Conservation (phyloP, 495 filamentous ascomycete species). For the Elaphomyces granulatus region DNA sequence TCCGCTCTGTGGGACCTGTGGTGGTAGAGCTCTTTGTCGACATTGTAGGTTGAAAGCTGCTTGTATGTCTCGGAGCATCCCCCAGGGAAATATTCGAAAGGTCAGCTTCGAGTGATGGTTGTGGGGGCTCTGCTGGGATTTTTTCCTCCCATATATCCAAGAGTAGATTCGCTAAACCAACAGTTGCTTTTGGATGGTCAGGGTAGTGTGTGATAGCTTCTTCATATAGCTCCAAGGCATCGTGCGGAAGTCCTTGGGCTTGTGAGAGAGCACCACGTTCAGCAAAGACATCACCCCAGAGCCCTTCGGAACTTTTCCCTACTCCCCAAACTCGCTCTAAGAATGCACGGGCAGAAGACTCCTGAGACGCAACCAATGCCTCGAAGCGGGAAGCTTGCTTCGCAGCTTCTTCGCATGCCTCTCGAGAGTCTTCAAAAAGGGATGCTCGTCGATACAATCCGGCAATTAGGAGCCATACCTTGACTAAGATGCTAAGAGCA, state of each 20-base stretch:
- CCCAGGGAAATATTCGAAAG: conserved; percentile 16
- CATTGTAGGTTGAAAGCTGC: background rate
- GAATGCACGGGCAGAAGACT: conserved; percentile 37
- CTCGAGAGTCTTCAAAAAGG: conserved; percentile 60
- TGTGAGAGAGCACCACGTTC: conserved; percentile 60
- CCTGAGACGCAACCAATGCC: conserved; percentile 25
- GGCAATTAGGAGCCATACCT: conserved; percentile 79
- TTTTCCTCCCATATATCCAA: conserved; percentile 70
- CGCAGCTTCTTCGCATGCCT: conserved; percentile 67
- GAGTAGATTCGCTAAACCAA: conserved; percentile 69
- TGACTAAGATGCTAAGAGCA: conserved; percentile 48
- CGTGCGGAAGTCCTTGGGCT: conserved; percentile 44
- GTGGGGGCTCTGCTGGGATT: conserved; percentile 28
- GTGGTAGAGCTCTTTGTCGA: conserved; percentile 2
- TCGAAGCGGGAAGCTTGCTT: conserved; percentile 44
- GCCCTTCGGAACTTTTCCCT: conserved; percentile 58
- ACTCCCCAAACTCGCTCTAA: conserved; percentile 56
- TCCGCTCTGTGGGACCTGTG: background rate
- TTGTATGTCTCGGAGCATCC: conserved; percentile 6
- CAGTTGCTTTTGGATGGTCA: conserved; percentile 66
- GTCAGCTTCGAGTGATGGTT: conserved; percentile 19
- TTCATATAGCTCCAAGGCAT: conserved; percentile 63
- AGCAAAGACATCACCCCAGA: conserved; percentile 66
- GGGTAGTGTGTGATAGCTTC: conserved; percentile 56
- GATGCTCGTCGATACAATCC: conserved; percentile 73